Evolutionary conservation across 164 flowering plant species (phyloP).

Genomic region (Malania oleifera): DNA sequence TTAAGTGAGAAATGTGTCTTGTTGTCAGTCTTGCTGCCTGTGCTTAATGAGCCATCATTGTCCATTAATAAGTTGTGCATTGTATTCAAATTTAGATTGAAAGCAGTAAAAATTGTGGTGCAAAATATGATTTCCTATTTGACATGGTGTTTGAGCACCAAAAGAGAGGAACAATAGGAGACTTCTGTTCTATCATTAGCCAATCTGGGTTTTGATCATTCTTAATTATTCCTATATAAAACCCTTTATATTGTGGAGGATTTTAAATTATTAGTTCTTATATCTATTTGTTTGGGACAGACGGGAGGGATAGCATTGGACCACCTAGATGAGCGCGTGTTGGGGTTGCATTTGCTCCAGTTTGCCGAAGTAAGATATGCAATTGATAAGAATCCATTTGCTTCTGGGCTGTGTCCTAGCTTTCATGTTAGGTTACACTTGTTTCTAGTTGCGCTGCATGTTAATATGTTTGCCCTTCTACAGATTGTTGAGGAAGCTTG

Average conservation of each 20-base stretch:
- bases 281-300: constrained; percentile 29
- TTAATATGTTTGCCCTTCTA: not conserved
- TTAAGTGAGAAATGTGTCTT: too few relatives aligned
- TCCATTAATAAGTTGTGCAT: too few relatives aligned
- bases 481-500: constrained; percentile 88
- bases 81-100: too few relatives aligned
- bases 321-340: constrained; percentile 66
- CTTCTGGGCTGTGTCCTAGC: not conserved
- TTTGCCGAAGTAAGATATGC: constrained; percentile 70
- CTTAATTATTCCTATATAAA: too few relatives aligned
- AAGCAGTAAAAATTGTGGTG: too few relatives aligned
- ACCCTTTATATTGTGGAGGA: not conserved
- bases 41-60: too few relatives aligned
- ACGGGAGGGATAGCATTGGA: constrained; percentile 50
- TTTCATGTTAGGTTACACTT: not conserved
- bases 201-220: not conserved
- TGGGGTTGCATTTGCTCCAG: constrained; percentile 88
- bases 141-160: too few relatives aligned
- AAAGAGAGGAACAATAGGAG: too few relatives aligned
- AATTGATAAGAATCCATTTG: not conserved
- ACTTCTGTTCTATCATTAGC: too few relatives aligned
- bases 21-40: too few relatives aligned
- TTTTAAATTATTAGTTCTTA: not conserved
- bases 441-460: too few relatives aligned
- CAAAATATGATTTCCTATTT: too few relatives aligned